Percentiles rank a stretch among this genome's conserved stretches.
phyloP scores from a whole-genome alignment of 2,329 filamentous ascomycete genomes.

The Sphaerulina musiva region DNA sequence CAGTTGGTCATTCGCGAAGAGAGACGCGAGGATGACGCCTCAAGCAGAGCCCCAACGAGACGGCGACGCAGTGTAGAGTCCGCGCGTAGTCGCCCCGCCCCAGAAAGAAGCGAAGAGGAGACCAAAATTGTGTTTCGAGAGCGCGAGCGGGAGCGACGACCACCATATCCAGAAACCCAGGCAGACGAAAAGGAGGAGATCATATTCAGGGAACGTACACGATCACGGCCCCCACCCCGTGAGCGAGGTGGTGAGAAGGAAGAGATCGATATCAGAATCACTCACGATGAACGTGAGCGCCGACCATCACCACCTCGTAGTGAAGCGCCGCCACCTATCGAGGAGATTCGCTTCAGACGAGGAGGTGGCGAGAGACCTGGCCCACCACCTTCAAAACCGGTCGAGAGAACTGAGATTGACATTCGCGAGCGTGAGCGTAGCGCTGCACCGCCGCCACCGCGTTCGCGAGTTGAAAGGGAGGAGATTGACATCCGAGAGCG shows the following conservation, averaged over 20 bases:
- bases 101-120: constrained; percentile 36
- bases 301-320: constrained; percentile 29
- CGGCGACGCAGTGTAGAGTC: constrained; percentile 26
- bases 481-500: constrained; percentile 36
- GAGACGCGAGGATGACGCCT: constrained; percentile 32
- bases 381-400: constrained; percentile 16
- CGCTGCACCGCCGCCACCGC: constrained; percentile 22
- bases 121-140: constrained; percentile 37
- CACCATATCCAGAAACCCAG: constrained; percentile 27
- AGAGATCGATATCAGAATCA: constrained; percentile 35
- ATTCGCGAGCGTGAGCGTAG: constrained; percentile 22
- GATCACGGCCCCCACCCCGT: constrained; percentile 31
- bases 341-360: constrained; percentile 46
- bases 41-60: constrained; percentile 24
- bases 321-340: constrained; percentile 33
- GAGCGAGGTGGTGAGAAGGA: constrained; percentile 29
- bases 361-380: constrained; percentile 29
- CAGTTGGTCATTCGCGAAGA: constrained; percentile 43
- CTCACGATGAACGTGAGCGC: constrained; percentile 21
- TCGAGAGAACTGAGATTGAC: constrained; percentile 30
- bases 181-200: constrained; percentile 35
- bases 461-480: constrained; percentile 22
- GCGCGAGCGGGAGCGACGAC: constrained; percentile 22
- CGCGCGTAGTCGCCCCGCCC: constrained; percentile 27
- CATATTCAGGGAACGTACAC: constrained; percentile 35